phyloP scores from a whole-genome alignment of 2,329 filamentous ascomycete genomes.

The Acephala macrosclerotiorum region DNA sequence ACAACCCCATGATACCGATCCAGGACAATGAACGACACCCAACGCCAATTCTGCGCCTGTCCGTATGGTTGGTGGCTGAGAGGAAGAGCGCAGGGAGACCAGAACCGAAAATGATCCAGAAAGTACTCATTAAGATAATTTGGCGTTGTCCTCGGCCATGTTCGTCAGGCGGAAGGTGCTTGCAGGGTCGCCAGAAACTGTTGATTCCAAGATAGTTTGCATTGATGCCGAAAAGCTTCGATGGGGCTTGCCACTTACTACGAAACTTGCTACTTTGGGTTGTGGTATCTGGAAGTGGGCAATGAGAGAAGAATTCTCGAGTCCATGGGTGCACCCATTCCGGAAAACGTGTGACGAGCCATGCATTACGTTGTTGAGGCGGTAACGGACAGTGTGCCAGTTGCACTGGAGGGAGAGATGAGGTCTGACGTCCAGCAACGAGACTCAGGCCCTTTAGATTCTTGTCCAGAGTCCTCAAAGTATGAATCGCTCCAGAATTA shows the following conservation, averaged over 20 bases:
- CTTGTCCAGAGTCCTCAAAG: conserved; percentile 1
- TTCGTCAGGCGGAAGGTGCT: conserved; percentile 4
- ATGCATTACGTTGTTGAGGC: not conserved
- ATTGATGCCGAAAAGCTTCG: not conserved
- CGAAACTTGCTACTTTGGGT: conserved; percentile 6
- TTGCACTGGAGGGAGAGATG: conserved; percentile 1
- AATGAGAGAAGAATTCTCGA: too few relatives aligned
- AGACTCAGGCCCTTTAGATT: not conserved
- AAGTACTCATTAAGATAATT: conserved; percentile 9
- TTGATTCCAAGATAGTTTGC: conserved; percentile 11
- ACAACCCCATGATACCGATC: conserved; percentile 6
- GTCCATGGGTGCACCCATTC: not conserved
- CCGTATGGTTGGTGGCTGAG: conserved; percentile 17
- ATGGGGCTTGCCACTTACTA: conserved; percentile 1
- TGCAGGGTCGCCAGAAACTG: conserved; percentile 14
- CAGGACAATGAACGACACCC: conserved; percentile 15
- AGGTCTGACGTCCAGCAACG: too few relatives aligned
- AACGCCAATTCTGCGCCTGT: conserved; percentile 7
- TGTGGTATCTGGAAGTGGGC: too few relatives aligned
- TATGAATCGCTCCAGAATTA: conserved; percentile 5
- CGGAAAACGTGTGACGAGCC: not conserved
- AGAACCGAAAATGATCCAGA: conserved; percentile 14
- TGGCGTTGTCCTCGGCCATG: conserved; percentile 1
- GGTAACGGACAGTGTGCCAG: conserved; percentile 4
- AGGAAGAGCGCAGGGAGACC: conserved; percentile 15